phyloP scores from a whole-genome alignment of 768 basidiomycete species.

The Auriculariales sp. region DNA sequence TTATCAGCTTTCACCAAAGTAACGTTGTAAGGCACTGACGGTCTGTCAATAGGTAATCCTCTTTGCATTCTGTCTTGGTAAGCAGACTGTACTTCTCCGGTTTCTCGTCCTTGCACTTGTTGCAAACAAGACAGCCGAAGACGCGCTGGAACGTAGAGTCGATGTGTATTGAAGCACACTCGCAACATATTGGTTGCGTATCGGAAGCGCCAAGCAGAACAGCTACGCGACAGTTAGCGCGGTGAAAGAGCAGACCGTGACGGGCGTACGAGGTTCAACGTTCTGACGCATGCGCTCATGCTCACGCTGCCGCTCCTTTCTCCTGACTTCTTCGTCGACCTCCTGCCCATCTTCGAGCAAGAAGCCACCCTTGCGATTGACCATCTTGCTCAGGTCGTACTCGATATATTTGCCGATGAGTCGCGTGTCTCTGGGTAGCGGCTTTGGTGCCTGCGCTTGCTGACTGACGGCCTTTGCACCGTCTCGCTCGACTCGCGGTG shows the following conservation, averaged over 20 bases:
- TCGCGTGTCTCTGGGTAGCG: constrained; percentile 56
- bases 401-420: constrained; percentile 82
- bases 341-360: constrained; percentile 80
- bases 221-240: constrained; percentile 31
- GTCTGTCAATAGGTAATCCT: constrained; percentile 93
- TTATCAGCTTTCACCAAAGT: not conserved
- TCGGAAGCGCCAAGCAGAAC: constrained; percentile 56
- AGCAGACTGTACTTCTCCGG: constrained; percentile 89
- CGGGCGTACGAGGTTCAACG: constrained; percentile 51
- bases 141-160: constrained; percentile 70
- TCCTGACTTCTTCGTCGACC: constrained; percentile 54
- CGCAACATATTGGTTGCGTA: constrained; percentile 75
- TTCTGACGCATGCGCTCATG: constrained; percentile 61
- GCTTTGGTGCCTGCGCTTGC: constrained; percentile 18
- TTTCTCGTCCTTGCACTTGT: constrained; percentile 74
- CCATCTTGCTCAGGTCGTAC: constrained; percentile 93
- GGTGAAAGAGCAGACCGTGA: constrained; percentile 3
- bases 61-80: constrained; percentile 97
- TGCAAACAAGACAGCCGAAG: constrained; percentile 78
- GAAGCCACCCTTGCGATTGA: constrained; percentile 94
- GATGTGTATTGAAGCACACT: constrained; percentile 81
- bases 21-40: constrained; percentile 31
- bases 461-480: constrained; percentile 16
- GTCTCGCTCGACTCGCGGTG: constrained; percentile 24
- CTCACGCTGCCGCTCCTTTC: constrained; percentile 74